These are phyloP conservation scores for Cystobasidium slooffiae DNA, from an alignment of 1,284 basidiomycete species.

Conservation along the genomic window DNA sequence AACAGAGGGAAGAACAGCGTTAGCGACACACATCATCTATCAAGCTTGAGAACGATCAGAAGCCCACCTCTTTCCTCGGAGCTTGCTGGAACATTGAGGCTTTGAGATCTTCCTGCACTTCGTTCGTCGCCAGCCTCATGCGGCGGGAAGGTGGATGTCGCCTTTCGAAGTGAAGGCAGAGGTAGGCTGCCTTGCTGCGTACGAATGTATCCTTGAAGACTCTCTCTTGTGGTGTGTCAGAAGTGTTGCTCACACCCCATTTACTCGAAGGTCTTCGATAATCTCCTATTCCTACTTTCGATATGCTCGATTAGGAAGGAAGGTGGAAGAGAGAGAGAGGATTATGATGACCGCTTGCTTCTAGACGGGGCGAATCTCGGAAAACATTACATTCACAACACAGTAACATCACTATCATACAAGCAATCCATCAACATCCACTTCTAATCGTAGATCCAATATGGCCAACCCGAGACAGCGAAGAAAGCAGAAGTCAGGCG, in stretches of 20 bases:
- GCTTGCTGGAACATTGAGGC: constrained; percentile 38
- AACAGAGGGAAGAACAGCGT: not conserved
- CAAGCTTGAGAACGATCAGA: not conserved
- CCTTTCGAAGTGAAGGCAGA: too few species aligned
- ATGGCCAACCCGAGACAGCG: constrained; percentile 53
- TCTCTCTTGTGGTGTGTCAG: too few species aligned
- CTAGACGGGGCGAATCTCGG: not conserved
- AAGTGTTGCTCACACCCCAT: too few species aligned
- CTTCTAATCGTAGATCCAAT: not conserved
- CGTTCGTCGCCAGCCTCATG: not conserved
- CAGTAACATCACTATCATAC: not conserved
- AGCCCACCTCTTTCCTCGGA: constrained; percentile 39
- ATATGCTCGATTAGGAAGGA: constrained; percentile 9
- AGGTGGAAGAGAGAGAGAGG: not conserved
- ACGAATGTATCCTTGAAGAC: too few species aligned
- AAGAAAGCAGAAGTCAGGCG: constrained; percentile 49
- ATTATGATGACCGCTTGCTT: not conserved
- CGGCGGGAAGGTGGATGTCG: constrained; percentile 9
- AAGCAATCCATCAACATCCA: not conserved
- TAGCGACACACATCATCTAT: not conserved
- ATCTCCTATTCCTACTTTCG: not conserved
- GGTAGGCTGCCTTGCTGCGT: too few species aligned
- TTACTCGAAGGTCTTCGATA: too few species aligned
- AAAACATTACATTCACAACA: not conserved
- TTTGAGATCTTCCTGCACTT: not conserved